phyloP scores from a whole-genome alignment of 768 basidiomycete genomes.

The Tylopilus felleus region DNA sequence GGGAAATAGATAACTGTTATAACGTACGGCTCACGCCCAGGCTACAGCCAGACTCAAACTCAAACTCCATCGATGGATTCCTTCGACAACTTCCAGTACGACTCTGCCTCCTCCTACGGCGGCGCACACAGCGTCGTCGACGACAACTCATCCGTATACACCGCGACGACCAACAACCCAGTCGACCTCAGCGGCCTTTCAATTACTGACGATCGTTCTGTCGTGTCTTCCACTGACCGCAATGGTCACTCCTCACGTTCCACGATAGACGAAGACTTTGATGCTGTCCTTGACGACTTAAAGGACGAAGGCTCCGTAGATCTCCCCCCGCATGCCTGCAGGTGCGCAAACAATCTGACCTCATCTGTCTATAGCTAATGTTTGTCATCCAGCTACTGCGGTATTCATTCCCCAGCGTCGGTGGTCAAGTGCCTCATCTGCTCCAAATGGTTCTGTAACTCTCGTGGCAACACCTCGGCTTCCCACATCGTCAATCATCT shows the following conservation, averaged over 20 bases:
- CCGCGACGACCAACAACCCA: slow-evolving; percentile 57
- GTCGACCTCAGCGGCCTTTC: slow-evolving; percentile 69
- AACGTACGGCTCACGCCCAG: not conserved
- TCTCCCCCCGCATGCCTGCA: slow-evolving; percentile 92
- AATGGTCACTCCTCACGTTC: slow-evolving; percentile 36
- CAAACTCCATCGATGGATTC: slow-evolving; percentile 57
- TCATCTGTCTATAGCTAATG: slow-evolving; percentile 4
- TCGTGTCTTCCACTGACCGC: slow-evolving; percentile 39
- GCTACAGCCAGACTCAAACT: slow-evolving; percentile 4
- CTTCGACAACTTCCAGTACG: slow-evolving; percentile 84
- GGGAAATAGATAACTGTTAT: slow-evolving; percentile 27
- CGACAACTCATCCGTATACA: slow-evolving; percentile 79
- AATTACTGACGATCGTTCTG: slow-evolving; percentile 58
- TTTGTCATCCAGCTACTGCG: slow-evolving; percentile 74
- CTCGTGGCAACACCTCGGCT: slow-evolving; percentile 94
- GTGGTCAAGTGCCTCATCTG: slow-evolving; percentile 95
- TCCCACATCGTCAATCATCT: slow-evolving; percentile 99
- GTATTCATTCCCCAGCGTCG: slow-evolving; percentile 94
- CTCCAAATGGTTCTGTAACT: slow-evolving; percentile 98
- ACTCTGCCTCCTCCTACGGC: slow-evolving; percentile 79
- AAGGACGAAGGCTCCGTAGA: slow-evolving; percentile 79
- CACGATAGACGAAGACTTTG: slow-evolving; percentile 77
- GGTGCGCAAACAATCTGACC: slow-evolving; percentile 45
- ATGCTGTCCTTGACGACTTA: slow-evolving; percentile 83
- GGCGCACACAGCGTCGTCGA: slow-evolving; percentile 65